These are phyloP conservation scores for Rubroshorea leprosula DNA, from an alignment of 345 rosid genomes.

Conservation along the genomic window DNA sequence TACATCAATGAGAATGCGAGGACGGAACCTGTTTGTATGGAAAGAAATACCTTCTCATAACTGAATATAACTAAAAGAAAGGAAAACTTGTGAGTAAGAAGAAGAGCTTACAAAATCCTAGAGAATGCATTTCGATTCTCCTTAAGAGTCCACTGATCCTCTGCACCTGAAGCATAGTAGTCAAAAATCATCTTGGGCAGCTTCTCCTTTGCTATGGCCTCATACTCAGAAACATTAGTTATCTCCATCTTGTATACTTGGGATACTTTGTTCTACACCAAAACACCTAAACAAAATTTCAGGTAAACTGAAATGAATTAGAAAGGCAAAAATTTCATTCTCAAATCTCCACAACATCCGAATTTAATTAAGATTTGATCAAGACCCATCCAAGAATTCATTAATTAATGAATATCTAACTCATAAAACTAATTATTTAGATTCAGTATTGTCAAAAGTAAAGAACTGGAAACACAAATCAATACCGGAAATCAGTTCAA, in stretches of 20 bases:
- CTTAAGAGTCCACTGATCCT: conserved; percentile 90
- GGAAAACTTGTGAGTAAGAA: not conserved
- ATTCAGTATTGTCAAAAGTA: too few species aligned
- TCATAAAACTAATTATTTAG: too few species aligned
- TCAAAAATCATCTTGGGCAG: conserved; percentile 92
- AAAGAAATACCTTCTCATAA: not conserved
- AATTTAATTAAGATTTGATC: not conserved
- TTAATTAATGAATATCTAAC: too few species aligned
- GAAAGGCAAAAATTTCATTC: not conserved
- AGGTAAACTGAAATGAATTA: not conserved
- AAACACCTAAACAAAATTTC: conserved; percentile 1
- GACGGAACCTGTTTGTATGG: conserved; percentile 59
- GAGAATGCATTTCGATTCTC: conserved; percentile 86
- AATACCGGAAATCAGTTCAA: too few species aligned
- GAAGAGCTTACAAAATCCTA: conserved; percentile 60
- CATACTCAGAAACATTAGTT: conserved; percentile 83
- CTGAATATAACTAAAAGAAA: not conserved
- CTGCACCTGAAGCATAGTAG: conserved; percentile 96
- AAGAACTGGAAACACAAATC: too few species aligned
- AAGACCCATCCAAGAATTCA: not conserved
- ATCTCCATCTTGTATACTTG: conserved; percentile 47
- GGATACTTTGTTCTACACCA: not conserved
- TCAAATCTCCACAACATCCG: not conserved
- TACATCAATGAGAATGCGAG: conserved; percentile 84
- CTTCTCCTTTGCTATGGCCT: conserved; percentile 79